Conservation (phyloP, 352 stramenopile genomes). For the Globisporangium acanthophoron region DNA sequence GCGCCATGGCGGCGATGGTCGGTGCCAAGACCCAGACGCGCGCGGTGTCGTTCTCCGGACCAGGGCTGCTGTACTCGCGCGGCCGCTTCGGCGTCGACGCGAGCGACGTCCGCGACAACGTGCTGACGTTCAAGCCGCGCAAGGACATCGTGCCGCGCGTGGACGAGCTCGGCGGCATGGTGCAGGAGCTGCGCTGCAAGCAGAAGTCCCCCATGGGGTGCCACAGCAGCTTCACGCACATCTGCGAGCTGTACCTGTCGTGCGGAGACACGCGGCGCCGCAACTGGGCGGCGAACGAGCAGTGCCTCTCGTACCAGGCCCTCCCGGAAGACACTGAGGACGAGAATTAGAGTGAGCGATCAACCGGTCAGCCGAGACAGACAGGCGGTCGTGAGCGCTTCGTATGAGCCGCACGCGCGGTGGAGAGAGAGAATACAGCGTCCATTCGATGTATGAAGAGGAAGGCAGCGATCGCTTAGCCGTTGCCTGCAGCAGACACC, state of each 20-base stretch:
- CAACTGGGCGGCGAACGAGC: constrained; percentile 54
- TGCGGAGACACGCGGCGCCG: constrained; percentile 55
- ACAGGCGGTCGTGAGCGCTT: neutral
- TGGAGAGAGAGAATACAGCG: neutral
- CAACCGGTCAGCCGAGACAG: neutral
- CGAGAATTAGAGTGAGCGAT: constrained; percentile 3
- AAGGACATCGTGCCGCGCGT: constrained; percentile 79
- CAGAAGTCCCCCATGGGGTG: constrained; percentile 59
- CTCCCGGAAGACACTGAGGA: constrained; percentile 16
- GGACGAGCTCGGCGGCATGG: constrained; percentile 66
- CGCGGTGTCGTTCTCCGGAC: constrained; percentile 72
- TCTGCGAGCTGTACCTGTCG: constrained; percentile 73
- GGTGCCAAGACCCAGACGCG: constrained; percentile 68
- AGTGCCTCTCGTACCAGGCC: constrained; percentile 49
- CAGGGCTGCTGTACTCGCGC: constrained; percentile 65
- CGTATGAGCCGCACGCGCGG: neutral
- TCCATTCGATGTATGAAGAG: neutral
- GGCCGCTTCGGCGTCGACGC: constrained; percentile 59
- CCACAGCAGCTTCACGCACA: constrained; percentile 65
- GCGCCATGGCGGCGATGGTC: constrained; percentile 70
- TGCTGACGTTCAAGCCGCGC: constrained; percentile 73
- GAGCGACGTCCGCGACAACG: constrained; percentile 65
- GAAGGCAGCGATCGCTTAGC: constrained; percentile 30
- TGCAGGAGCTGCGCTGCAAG: constrained; percentile 76
- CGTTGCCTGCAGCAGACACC: constrained; percentile 88